Base-by-base conservation (phyloP, 306 rosid species). In the Ziziphus jujuba region DNA sequence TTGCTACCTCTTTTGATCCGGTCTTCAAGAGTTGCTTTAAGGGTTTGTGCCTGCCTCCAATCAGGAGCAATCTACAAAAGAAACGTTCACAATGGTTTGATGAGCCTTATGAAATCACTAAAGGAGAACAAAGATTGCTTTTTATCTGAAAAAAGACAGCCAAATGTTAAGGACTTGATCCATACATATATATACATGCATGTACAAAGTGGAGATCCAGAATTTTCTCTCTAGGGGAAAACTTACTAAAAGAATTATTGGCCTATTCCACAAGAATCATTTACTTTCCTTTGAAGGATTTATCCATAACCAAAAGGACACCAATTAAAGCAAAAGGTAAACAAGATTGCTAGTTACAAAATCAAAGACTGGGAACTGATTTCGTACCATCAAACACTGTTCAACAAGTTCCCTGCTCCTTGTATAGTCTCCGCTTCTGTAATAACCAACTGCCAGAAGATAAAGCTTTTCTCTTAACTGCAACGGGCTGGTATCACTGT, bases 381-480 rank as follows among this genome's bases (percentile, higher is more conserved):
- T 48, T 38, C 79, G 16, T 72, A 89, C 97, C 83, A 43, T 70
- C 73, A 92, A 80, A 67, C 98, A 87, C 70, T 76, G 89, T 44
- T 74, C 97, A 73, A 89, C 49, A 67, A 89, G 87, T 55, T 82
- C 83, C 72, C 95, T 80, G 72, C 98, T 82, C 87, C 84, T 86
- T 1, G 76, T 48, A 77, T 72, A 80, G 52, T 87, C 86, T 47
- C 78, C 84, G 74, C 82, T 81, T 81, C 98, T 79, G 84, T 87
- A 89, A 75, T 84, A 80, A 70, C 98, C 97, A 82, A 92, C 92
- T 44, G 91, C 92, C 65, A 92, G 88, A 61, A 89, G 98, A 80
- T 92, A 92, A 24, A 87, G 74, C 79, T 73, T 87, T 86, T 92
- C 96, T 80, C 97, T 86, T 77, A 66, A 60, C 49, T 86, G 82